Conservation (phyloP, 1,284 basidiomycete genomes). For the Boletus sp. region DNA sequence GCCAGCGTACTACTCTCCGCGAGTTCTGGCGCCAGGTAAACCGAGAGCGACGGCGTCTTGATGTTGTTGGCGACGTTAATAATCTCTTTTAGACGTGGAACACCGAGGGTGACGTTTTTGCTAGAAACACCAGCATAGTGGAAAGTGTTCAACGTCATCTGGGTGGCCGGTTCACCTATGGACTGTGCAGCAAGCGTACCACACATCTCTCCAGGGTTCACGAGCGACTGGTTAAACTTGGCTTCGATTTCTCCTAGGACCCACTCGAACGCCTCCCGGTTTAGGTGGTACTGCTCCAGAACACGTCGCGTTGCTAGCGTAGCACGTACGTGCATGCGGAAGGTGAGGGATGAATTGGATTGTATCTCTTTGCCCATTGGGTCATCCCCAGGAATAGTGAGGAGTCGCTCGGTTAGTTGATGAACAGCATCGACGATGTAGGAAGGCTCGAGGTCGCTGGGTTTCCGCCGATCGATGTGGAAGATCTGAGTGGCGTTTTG, state of each 20-base stretch:
- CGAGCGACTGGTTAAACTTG: constrained; percentile 90
- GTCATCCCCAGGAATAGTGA: constrained; percentile 88
- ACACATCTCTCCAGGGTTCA: constrained; percentile 97
- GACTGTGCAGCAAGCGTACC: constrained; percentile 97
- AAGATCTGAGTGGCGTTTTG: constrained; percentile 97
- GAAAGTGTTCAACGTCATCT: constrained; percentile 98
- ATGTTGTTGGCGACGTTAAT: constrained; percentile 99
- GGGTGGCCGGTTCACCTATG: constrained; percentile 98
- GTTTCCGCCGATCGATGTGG: constrained; percentile 92
- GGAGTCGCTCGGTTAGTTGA: constrained; percentile 65
- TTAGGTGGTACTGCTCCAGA: constrained; percentile 83
- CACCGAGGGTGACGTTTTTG: constrained; percentile 97
- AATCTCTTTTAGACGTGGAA: constrained; percentile 96
- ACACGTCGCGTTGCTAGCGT: constrained; percentile 83
- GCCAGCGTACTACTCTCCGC: constrained; percentile 60
- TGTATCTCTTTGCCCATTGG: constrained; percentile 73
- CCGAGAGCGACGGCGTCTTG: constrained; percentile 93
- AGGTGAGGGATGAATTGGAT: constrained; percentile 86
- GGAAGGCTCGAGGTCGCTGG: constrained; percentile 86
- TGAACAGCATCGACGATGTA: constrained; percentile 83
- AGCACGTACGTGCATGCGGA: constrained; percentile 90
- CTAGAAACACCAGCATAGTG: constrained; percentile 98
- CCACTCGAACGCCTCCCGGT: constrained; percentile 94
- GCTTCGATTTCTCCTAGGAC: constrained; percentile 94
- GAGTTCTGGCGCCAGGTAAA: constrained; percentile 79